These are phyloP conservation scores for Letharia columbiana DNA, from an alignment of 495 filamentous ascomycete species.

Conservation along the genomic window DNA sequence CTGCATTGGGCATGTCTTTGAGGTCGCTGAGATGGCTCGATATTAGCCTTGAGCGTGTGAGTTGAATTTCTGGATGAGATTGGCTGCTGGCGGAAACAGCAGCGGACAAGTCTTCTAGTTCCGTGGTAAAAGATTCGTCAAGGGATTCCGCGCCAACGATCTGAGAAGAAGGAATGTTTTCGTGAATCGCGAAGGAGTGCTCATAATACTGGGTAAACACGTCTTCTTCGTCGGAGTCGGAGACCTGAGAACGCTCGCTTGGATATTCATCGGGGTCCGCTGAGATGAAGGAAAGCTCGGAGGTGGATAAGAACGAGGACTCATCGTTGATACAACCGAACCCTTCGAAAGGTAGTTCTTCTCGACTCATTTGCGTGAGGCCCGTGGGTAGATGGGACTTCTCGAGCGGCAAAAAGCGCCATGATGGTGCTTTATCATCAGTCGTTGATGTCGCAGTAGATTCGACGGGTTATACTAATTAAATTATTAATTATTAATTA, in stretches of 20 bases:
- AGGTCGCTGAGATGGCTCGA: conserved; percentile 50
- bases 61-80: conserved; percentile 17
- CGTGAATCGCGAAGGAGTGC: conserved; percentile 60
- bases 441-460: conserved; percentile 43
- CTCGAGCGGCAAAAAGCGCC: conserved; percentile 22
- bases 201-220: conserved; percentile 58
- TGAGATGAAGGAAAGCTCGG: conserved; percentile 14
- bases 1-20: conserved; percentile 58
- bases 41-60: conserved; percentile 21
- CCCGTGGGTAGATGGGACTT: conserved; percentile 23
- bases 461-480: too few relatives aligned
- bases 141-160: conserved; percentile 26
- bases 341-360: neutral
- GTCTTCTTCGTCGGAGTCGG: conserved; percentile 29
- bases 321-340: neutral
- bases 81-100: conserved; percentile 21
- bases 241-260: neutral
- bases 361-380: conserved; percentile 17
- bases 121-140: conserved; percentile 15
- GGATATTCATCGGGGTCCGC: neutral
- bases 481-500: too few relatives aligned
- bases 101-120: conserved; percentile 29
- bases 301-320: conserved; percentile 18
- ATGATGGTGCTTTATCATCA: conserved; percentile 39
- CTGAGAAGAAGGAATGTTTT: conserved; percentile 46